Base-by-base conservation (phyloP, 768 basidiomycete species). In the Termitomyces sp. region DNA sequence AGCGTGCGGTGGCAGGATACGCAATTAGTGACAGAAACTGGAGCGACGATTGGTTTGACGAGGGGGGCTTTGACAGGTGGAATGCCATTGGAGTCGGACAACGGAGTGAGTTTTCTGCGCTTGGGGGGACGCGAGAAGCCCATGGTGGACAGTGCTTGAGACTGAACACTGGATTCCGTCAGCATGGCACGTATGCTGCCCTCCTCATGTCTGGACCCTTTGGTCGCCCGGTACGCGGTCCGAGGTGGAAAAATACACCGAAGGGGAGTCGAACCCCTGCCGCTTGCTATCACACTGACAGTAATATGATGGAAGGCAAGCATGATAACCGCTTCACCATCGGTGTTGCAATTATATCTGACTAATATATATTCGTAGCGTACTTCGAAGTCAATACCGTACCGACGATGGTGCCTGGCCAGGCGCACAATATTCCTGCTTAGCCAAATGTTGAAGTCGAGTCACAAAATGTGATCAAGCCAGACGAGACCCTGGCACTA, bases 281-380 rank as follows among this genome's bases (percentile, higher is more conserved):
- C 83, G 81, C 82, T 80, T 81, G 80, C 79, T 79, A 58, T 26
- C 44, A 11, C 1, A 3, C 1, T 10, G 4, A 35, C 11, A 2
- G 1, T 35, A 13, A 1, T 8, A 1, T 52, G 78, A 36, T 88
- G 87, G 87, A 88, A 88, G 87, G 86, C 87, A 88, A 88, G 88
- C 86, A 90, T 89, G 87, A 88, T 89, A 89, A 88, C 88, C 87
- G 79, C 85, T 89, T 89, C 88, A 89, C 88, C 87, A 89, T 86
- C 76, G 75, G 76, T 65, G 16, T 18, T 16, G 26, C 26, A 26
- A 26, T 26, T 2, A 26, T n/a, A 4, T 26, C 26, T 26, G 4
- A 26, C 4, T 2, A 26, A 26, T 26, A 2, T 26, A 4, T 26
- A 26, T 2, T 26, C 4, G 26, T 26, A 26, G 2, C 4, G 26